These are phyloP conservation scores for Pseudozyma hubeiensis DNA, from an alignment of 1,284 basidiomycete species.

Conservation along the genomic window DNA sequence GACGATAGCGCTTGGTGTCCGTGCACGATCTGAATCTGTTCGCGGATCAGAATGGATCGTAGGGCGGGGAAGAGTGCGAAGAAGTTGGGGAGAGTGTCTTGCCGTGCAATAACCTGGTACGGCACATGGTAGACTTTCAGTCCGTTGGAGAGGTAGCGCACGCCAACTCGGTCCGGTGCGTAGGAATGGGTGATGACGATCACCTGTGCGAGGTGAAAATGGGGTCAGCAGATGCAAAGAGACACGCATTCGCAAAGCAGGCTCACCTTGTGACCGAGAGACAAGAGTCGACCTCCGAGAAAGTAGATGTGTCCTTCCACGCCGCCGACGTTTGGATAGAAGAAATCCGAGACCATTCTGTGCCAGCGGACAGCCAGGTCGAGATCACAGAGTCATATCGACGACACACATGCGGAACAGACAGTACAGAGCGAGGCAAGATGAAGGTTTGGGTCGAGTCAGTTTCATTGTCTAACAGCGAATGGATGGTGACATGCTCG, in stretches of 20 bases:
- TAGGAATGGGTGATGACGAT: conserved; percentile 95
- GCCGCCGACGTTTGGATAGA: conserved; percentile 92
- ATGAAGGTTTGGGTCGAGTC: conserved; percentile 4
- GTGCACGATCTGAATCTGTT: conserved; percentile 88
- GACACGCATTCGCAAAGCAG: too few species aligned
- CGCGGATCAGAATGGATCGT: conserved; percentile 86
- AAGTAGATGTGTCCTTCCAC: conserved; percentile 94
- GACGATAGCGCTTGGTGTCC: conserved; percentile 90
- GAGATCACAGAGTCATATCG: not conserved
- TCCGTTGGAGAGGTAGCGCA: conserved; percentile 84
- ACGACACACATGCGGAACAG: not conserved
- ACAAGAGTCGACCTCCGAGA: conserved; percentile 75
- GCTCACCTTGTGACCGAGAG: conserved; percentile 84
- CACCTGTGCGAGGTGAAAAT: conserved; percentile 73
- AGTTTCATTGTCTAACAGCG: conserved; percentile 1
- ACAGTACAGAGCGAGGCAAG: not conserved
- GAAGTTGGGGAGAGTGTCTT: conserved; percentile 92
- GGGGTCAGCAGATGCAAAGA: not conserved
- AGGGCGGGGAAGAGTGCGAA: conserved; percentile 91
- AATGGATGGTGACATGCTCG: conserved; percentile 1
- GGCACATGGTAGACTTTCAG: conserved; percentile 97
- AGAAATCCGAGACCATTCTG: conserved; percentile 97
- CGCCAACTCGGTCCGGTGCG: conserved; percentile 82
- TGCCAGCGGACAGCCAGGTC: too few species aligned
- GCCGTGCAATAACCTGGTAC: conserved; percentile 77